Percentiles rank a stretch among this genome's conserved stretches.
Conservation (phyloP, 345 rosid genomes). For the Citrus medica region DNA sequence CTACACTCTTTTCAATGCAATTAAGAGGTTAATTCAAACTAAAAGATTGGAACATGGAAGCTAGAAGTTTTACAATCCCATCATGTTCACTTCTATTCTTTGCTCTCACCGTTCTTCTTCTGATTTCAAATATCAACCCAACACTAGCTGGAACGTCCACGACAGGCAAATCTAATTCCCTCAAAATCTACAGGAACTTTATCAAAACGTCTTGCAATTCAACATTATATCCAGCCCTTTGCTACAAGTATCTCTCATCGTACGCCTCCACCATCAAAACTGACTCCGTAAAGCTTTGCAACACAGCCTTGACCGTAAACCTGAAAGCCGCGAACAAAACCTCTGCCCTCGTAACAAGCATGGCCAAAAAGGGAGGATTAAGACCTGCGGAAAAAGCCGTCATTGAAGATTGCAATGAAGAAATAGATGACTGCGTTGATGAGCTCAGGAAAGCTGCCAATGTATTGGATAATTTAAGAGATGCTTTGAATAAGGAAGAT, state of each 20-base stretch:
- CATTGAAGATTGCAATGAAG: constrained; percentile 50
- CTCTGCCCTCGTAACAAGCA: constrained; percentile 20
- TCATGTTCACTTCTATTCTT: neutral
- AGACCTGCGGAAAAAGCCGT: constrained; percentile 35
- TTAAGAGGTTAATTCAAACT: neutral
- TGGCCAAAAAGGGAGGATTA: constrained; percentile 26
- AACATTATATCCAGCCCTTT: constrained; percentile 48
- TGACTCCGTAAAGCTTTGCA: constrained; percentile 51
- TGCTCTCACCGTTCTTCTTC: neutral
- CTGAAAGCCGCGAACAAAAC: constrained; percentile 34
- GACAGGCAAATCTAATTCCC: neutral
- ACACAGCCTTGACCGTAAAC: constrained; percentile 42
- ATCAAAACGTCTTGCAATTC: constrained; percentile 50
- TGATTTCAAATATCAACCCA: constrained; percentile 7
- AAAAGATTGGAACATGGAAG: neutral
- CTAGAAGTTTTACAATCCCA: neutral
- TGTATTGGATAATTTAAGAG: constrained; percentile 27
- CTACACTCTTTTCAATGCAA: neutral
- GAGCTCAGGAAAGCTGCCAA: constrained; percentile 50
- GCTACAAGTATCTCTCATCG: constrained; percentile 53
- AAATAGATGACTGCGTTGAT: constrained; percentile 37
- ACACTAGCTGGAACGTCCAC: constrained; percentile 22
- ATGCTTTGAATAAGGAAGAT: constrained; percentile 13
- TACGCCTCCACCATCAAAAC: constrained; percentile 46
- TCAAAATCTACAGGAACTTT: constrained; percentile 37